phyloP scores from a whole-genome alignment of 306 rosid genomes.

The Comarum palustre region DNA sequence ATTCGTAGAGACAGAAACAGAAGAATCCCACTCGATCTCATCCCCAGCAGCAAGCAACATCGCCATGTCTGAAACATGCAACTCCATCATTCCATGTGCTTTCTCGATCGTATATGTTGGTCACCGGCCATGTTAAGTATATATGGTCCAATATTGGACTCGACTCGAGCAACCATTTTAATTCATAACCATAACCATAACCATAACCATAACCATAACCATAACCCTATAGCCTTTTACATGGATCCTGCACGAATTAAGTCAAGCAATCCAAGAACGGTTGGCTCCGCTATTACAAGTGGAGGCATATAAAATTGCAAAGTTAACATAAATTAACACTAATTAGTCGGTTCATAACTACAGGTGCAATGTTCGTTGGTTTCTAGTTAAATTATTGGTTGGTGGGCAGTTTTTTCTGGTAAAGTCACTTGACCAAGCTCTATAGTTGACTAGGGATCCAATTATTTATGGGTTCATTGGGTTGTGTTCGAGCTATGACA shows the following conservation, averaged over 20 bases:
- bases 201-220: not conserved
- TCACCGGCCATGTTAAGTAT: not conserved
- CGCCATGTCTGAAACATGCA: not conserved
- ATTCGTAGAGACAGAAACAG: too few relatives aligned
- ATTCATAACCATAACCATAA: not conserved
- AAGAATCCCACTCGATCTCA: too few relatives aligned
- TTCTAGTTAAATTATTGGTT: constrained; percentile 31
- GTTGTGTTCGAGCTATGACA: constrained; percentile 24
- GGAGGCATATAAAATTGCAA: not conserved
- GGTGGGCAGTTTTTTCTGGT: constrained; percentile 76
- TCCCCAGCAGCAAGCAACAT: not conserved
- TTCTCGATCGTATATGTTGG: not conserved
- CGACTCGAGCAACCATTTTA: not conserved
- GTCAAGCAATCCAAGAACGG: not conserved
- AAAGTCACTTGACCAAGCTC: constrained; percentile 34
- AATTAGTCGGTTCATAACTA: constrained; percentile 12
- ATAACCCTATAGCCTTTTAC: too few relatives aligned
- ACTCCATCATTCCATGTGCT: constrained; percentile 7
- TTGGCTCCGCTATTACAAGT: not conserved
- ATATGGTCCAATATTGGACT: not conserved
- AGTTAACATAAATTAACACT: not conserved
- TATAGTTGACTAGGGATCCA: constrained; percentile 17
- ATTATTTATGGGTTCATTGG: constrained; percentile 21
- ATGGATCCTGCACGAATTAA: not conserved
- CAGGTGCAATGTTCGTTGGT: constrained; percentile 28